These are phyloP conservation scores for Dryas alaskensis DNA, from an alignment of 306 rosid genomes.

Conservation along the genomic window DNA sequence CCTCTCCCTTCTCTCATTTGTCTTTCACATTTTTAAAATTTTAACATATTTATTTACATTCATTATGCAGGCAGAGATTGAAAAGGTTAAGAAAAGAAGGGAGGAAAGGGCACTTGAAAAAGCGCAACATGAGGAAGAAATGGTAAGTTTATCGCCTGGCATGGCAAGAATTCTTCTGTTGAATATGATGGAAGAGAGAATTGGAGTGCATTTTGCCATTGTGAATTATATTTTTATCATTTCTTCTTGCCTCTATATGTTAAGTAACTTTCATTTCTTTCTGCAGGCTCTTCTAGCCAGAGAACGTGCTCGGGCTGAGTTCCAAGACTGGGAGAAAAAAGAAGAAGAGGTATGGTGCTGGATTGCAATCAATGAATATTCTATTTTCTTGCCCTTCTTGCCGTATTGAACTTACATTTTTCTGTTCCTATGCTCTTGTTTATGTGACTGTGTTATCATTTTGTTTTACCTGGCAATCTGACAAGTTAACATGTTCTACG, in stretches of 20 bases:
- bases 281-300: constrained; percentile 87
- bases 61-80: constrained; percentile 83
- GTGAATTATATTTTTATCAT: not conserved
- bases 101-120: constrained; percentile 98
- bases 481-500: constrained; percentile 21
- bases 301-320: constrained; percentile 97
- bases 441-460: constrained; percentile 7
- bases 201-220: not conserved
- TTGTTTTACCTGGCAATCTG: constrained; percentile 19
- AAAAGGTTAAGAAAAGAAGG: constrained; percentile 95
- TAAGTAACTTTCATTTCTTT: constrained; percentile 26
- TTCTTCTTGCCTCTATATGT: constrained; percentile 9
- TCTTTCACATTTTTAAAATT: not conserved
- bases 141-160: constrained; percentile 51
- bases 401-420: constrained; percentile 2
- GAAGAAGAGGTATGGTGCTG: constrained; percentile 79
- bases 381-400: not conserved
- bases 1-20: too few relatives aligned
- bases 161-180: constrained; percentile 11
- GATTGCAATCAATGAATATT: not conserved
- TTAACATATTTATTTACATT: constrained; percentile 14
- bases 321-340: constrained; percentile 97
- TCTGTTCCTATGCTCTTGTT: not conserved
- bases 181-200: constrained; percentile 16
- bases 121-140: constrained; percentile 94